Evolutionary conservation across 495 filamentous ascomycete genomes (phyloP).

Genomic region (Rhizodiscina lignyota): DNA sequence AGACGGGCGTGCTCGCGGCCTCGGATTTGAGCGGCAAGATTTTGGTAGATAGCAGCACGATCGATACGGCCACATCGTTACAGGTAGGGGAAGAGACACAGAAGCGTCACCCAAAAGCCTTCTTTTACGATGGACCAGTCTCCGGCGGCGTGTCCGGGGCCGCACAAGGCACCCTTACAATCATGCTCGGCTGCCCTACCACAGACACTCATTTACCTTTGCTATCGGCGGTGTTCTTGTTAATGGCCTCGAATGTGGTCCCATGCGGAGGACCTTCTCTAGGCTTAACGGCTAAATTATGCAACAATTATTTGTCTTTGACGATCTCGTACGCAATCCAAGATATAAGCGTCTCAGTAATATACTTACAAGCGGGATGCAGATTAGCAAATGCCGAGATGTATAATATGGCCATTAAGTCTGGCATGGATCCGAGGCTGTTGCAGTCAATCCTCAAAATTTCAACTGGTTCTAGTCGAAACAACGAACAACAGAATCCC

Average conservation of each 20-base stretch:
- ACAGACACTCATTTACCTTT: not conserved
- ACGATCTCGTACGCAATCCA: slow-evolving; percentile 37
- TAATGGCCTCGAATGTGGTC: slow-evolving; percentile 33
- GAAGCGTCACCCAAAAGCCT: not conserved
- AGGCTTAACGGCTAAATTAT: slow-evolving; percentile 36
- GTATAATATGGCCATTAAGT: slow-evolving; percentile 36
- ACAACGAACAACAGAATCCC: slow-evolving; percentile 32
- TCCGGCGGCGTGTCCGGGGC: not conserved
- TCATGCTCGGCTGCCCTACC: not conserved
- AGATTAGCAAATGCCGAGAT: slow-evolving; percentile 34
- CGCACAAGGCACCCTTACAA: not conserved
- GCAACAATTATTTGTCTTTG: slow-evolving; percentile 37
- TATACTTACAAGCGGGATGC: too few relatives aligned
- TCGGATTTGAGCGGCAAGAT: not conserved
- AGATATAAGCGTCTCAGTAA: too few relatives aligned
- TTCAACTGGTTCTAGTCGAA: slow-evolving; percentile 32
- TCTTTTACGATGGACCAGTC: not conserved
- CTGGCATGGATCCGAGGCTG: slow-evolving; percentile 30
- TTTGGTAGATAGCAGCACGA: not conserved
- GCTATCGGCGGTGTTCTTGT: slow-evolving; percentile 5
- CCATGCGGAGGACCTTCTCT: slow-evolving; percentile 33
- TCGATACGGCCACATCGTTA: not conserved
- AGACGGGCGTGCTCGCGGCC: not conserved
- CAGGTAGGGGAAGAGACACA: not conserved
- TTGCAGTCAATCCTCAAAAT: slow-evolving; percentile 30